Conservation (phyloP, 495 filamentous ascomycete species). For the Podospora pseudopauciseta region DNA sequence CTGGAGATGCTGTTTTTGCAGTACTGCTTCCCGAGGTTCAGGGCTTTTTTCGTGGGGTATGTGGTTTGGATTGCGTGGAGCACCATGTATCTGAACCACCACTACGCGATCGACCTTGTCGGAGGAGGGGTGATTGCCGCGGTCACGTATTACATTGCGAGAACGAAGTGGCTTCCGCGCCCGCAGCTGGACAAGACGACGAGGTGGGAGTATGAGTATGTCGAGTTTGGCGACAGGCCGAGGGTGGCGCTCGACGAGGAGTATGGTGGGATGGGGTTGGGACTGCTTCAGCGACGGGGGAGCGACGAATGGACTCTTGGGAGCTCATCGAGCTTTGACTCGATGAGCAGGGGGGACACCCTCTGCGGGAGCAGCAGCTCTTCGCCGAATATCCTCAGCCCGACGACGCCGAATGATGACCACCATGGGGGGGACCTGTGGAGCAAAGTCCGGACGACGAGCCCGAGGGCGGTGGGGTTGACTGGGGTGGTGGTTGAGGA, state of each 20-base stretch:
- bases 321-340: constrained; percentile 38
- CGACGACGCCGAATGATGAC: constrained; percentile 34
- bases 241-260: constrained; percentile 37
- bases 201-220: constrained; percentile 94
- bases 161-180: constrained; percentile 74
- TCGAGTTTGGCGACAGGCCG: constrained; percentile 63
- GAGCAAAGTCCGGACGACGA: constrained; percentile 25
- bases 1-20: constrained; percentile 90
- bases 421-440: constrained; percentile 32
- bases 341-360: constrained; percentile 35
- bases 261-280: constrained; percentile 32
- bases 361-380: constrained; percentile 34
- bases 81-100: constrained; percentile 96
- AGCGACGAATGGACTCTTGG: constrained; percentile 49
- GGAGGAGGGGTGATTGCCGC: constrained; percentile 77
- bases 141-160: constrained; percentile 74
- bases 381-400: constrained; percentile 42
- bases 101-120: constrained; percentile 91
- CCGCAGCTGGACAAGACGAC: constrained; percentile 76
- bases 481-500: neutral
- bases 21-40: constrained; percentile 77
- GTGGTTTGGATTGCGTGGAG: constrained; percentile 94
- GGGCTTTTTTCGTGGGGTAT: constrained; percentile 73
- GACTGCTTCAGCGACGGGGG: constrained; percentile 25
- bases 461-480: neutral